phyloP scores from a whole-genome alignment of 345 rosid species.

The Brassica cretica region DNA sequence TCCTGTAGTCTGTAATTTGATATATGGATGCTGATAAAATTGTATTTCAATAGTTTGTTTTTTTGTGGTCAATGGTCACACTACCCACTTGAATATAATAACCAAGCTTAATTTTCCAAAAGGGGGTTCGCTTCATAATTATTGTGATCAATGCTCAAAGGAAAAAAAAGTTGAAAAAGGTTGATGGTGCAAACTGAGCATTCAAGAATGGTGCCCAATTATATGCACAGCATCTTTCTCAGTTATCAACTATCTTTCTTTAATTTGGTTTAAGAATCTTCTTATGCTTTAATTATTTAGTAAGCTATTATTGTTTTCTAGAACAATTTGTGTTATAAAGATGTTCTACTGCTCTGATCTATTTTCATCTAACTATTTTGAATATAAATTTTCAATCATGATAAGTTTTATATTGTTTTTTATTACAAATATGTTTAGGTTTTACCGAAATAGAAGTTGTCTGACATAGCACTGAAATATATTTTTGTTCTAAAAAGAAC shows the following conservation, averaged over 20 bases:
- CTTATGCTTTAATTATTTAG: slow-evolving; percentile 12
- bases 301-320: background rate
- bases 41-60: no score
- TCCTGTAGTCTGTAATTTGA: background rate
- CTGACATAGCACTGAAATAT: background rate
- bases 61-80: background rate
- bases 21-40: background rate
- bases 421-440: background rate
- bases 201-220: slow-evolving; percentile 29
- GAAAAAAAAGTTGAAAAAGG: slow-evolving; percentile 2
- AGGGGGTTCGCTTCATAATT: slow-evolving; percentile 15
- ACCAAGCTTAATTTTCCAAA: slow-evolving; percentile 1
- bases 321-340: background rate
- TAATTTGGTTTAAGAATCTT: slow-evolving; percentile 14
- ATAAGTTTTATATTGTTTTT: background rate
- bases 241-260: slow-evolving; percentile 17
- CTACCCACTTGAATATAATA: slow-evolving; percentile 18
- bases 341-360: slow-evolving; percentile 10
- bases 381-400: background rate
- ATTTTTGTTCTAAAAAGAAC: background rate
- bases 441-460: no score
- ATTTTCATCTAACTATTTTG: background rate
- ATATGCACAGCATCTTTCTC: slow-evolving; percentile 26
- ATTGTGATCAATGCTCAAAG: slow-evolving; percentile 14
- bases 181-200: slow-evolving; percentile 26